Evolutionary conservation across 768 basidiomycete genomes (phyloP).

Genomic region (Amanita pseudoporphyria): DNA sequence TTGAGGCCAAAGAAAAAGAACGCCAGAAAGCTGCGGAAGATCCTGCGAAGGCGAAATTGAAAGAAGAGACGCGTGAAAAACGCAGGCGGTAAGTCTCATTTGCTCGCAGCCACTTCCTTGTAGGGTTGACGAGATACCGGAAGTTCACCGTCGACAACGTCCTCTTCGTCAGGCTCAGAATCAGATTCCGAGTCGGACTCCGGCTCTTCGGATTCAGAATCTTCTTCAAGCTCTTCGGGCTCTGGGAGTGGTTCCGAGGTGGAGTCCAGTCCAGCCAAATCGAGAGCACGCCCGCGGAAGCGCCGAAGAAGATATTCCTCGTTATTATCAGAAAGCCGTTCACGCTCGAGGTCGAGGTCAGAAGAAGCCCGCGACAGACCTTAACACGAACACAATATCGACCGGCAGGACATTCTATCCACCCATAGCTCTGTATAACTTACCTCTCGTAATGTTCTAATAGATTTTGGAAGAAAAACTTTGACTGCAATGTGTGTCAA

Average conservation of each 20-base stretch:
- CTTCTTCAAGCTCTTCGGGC: conserved; percentile 7
- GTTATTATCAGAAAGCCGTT: background rate
- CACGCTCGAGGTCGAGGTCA: conserved; percentile 3
- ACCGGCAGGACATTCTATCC: background rate
- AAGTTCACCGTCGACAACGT: conserved; percentile 18
- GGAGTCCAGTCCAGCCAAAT: conserved; percentile 7
- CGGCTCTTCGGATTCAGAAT: conserved; percentile 29
- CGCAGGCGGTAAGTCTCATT: conserved; percentile 20
- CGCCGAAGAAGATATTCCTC: background rate
- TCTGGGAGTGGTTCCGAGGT: background rate
- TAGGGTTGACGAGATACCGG: background rate
- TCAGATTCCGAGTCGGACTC: conserved; percentile 28
- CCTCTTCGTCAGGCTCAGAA: conserved; percentile 26
- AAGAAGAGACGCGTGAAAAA: conserved; percentile 30
- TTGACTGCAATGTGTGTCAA: background rate
- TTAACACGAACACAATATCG: background rate
- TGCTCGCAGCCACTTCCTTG: background rate
- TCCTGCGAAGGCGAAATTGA: conserved; percentile 21
- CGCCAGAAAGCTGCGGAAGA: conserved; percentile 35
- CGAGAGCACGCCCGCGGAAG: conserved; percentile 1
- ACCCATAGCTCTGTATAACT: background rate
- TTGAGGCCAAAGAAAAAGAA: conserved; percentile 77
- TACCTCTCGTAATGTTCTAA: background rate
- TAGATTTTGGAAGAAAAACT: background rate
- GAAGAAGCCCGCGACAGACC: background rate